Evolutionary conservation across 208 protist species (phyloP).

Genomic region (Sergeia podlipaevii): DNA sequence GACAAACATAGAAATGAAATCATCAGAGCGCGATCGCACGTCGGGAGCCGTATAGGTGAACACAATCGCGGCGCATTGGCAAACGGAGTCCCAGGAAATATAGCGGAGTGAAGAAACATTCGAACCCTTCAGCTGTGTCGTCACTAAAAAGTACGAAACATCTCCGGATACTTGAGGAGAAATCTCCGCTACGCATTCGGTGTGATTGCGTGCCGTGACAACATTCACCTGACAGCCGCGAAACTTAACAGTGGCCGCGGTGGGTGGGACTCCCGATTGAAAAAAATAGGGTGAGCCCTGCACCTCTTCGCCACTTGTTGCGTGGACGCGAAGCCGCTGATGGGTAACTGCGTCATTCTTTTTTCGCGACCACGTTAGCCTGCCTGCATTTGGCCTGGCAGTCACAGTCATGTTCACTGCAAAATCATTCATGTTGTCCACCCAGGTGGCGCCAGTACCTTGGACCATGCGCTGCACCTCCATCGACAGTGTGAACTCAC

Average conservation of each 20-base stretch:
- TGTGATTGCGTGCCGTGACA: conserved; percentile 29
- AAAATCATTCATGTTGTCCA: conserved; percentile 8
- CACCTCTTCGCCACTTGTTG: conserved; percentile 10
- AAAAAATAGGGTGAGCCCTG: conserved; percentile 41
- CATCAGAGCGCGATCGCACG: conserved; percentile 17
- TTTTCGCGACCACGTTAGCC: conserved; percentile 23
- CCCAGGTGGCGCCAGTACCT: not conserved
- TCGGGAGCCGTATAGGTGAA: conserved; percentile 42
- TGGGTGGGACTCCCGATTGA: conserved; percentile 27
- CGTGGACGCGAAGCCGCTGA: conserved; percentile 7
- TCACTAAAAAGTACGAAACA: conserved; percentile 28
- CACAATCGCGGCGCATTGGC: conserved; percentile 18
- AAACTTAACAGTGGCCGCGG: conserved; percentile 27
- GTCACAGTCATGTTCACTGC: conserved; percentile 7
- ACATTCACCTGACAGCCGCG: conserved; percentile 27
- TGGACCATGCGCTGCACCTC: conserved; percentile 11
- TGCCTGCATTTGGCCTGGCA: conserved; percentile 11
- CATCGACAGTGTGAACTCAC: conserved; percentile 27
- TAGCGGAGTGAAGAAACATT: conserved; percentile 31
- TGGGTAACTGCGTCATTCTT: conserved; percentile 18
- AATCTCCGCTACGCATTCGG: conserved; percentile 41
- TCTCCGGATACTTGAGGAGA: conserved; percentile 36
- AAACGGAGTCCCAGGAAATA: conserved; percentile 24
- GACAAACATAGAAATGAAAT: conserved; percentile 36
- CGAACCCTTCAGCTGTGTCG: conserved; percentile 16